These are phyloP conservation scores for Dactylis glomerata DNA, from an alignment of 176 grass and related monocot species.

Conservation along the genomic window DNA sequence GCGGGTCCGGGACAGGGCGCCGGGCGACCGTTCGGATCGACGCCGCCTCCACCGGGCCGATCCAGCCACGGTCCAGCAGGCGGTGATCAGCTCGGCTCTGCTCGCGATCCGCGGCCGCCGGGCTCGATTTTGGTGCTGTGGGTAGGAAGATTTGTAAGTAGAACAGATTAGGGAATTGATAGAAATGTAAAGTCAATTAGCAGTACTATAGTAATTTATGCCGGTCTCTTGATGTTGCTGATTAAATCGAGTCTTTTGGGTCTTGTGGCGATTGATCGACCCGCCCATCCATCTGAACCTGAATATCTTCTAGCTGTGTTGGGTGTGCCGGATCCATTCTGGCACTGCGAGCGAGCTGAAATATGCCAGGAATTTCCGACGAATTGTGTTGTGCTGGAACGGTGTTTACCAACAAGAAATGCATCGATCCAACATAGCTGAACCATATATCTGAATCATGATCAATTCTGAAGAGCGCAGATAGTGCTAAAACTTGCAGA, in stretches of 20 bases:
- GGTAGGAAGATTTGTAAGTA: not conserved
- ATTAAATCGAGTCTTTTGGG: not conserved
- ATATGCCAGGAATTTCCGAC: not conserved
- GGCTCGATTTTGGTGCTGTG: not conserved
- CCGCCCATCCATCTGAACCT: not conserved
- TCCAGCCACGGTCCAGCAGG: not conserved
- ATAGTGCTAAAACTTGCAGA: not conserved
- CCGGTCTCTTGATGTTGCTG: not conserved
- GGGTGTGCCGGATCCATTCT: not conserved
- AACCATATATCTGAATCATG: not conserved
- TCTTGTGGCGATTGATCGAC: no score
- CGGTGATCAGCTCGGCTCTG: not conserved
- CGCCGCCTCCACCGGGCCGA: not conserved
- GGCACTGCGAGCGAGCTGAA: not conserved
- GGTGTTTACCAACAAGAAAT: not conserved
- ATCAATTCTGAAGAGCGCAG: not conserved
- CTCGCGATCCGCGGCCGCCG: not conserved
- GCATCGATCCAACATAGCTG: not conserved
- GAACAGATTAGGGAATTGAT: not conserved
- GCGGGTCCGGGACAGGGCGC: constrained; percentile 67
- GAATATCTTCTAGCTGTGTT: not conserved
- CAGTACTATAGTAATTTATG: not conserved
- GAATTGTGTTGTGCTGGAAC: not conserved
- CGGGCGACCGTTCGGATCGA: constrained; percentile 50
- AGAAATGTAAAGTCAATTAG: not conserved